Evolutionary conservation across 2,329 filamentous ascomycete species (phyloP).

Genomic region (Biscogniauxia marginata): DNA sequence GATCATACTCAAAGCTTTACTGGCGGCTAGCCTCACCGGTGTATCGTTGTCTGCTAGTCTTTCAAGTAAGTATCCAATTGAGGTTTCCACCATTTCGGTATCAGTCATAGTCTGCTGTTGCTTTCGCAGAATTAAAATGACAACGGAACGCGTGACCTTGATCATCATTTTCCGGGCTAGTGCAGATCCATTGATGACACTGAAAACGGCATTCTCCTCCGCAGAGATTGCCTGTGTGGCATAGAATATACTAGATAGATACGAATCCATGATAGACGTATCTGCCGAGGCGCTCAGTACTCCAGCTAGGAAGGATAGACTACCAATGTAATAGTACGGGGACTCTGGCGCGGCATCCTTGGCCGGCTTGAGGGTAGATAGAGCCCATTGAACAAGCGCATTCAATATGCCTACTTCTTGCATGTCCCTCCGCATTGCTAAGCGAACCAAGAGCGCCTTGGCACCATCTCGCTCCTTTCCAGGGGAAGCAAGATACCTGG

Average conservation of each 20-base stretch:
- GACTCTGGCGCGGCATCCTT: conserved; percentile 40
- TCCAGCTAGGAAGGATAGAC: conserved; percentile 76
- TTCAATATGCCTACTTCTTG: conserved; percentile 70
- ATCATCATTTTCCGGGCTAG: conserved; percentile 78
- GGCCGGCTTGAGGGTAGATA: conserved; percentile 55
- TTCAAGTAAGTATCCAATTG: conserved; percentile 79
- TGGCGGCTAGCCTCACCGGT: conserved; percentile 84
- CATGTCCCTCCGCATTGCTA: conserved; percentile 87
- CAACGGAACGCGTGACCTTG: conserved; percentile 78
- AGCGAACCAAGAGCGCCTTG: conserved; percentile 74
- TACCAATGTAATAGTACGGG: conserved; percentile 75
- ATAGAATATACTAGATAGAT: conserved; percentile 65
- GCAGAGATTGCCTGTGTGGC: conserved; percentile 60
- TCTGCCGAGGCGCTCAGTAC: conserved; percentile 68
- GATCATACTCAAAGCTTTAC: conserved; percentile 87
- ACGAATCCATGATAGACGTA: conserved; percentile 69
- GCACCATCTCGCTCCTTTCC: conserved; percentile 90
- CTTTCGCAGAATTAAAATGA: conserved; percentile 62
- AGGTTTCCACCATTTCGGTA: conserved; percentile 68
- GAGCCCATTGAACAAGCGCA: conserved; percentile 68
- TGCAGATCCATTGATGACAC: conserved; percentile 66
- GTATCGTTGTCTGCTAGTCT: conserved; percentile 84
- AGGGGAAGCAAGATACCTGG: conserved; percentile 68
- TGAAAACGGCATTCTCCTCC: conserved; percentile 46
- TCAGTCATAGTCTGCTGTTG: conserved; percentile 40